Evolutionary conservation across 768 basidiomycete genomes (phyloP), one percentile per base, ranked within the genome.

Genomic region (Rickenella mellea): DNA sequence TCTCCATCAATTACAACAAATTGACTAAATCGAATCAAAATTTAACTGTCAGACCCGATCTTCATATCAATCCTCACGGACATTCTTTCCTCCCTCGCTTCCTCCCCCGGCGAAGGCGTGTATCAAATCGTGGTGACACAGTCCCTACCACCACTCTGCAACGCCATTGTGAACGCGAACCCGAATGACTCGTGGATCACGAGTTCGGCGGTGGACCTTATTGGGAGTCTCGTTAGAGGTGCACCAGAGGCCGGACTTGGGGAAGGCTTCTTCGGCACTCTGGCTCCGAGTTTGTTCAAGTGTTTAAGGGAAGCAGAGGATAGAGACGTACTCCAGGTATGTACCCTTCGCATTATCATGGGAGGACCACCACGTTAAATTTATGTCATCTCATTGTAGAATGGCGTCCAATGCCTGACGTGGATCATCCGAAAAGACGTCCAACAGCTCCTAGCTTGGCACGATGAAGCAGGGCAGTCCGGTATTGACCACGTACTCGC

Each of bases 371-470:
- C 8, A 8, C 2, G 28, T 7, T 19, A 31, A 17, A 44, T 8
- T 33, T 4, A 30, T 28, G 41, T 41, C 26, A 5, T 39, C 40
- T 27, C 29, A n/a, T 36, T 39, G 3, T 51, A 92, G 90, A 88
- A 88, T 50, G 87, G 87, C 7, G 77, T 93, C 32, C 60, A 74
- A 15, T 83, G 86, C 45, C 67, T 99, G 15, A 96, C 91, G 0
- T 63, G 81, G 24, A 67, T 96, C 27, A 74, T 97, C 39, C 80
- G 91, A 28, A 97, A 92, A 64, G 92, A 93, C 52, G 79, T 79
- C 50, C 65, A 71, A 22, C 92, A 93, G 55, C 63, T 98, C 6
- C 58, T 94, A 5, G 64, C 73, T 1, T 97, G 91, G 89, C 68
- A 61, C 21, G 80, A 85, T 49, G 48, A 64, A 0, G 68, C 69